Base-by-base conservation (phyloP, 352 stramenopile genomes). In the Globisporangium emineosum region DNA sequence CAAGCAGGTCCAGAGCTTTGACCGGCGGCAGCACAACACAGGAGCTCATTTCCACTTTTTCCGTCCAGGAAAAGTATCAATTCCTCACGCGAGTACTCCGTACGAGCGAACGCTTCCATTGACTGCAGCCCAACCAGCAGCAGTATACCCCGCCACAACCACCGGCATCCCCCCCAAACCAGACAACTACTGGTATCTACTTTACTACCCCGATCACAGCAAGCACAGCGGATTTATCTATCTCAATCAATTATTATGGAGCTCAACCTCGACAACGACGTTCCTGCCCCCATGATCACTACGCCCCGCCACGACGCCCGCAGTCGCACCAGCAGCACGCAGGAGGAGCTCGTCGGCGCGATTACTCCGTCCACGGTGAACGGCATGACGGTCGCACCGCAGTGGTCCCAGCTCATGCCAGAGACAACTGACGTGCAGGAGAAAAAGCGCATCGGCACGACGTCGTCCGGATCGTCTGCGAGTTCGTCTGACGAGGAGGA, bases 351-450 rank as follows among this genome's bases (percentile, higher is more conserved):
- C n/a, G 42, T 37, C 35, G 61, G 61, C 19, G 53, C 52, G 51
- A 67, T 56, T n/a, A 67, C 61, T 2, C 67, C 69, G 12, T 66
- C 71, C 23, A 77, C 71, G 4, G 62, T 72, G 5, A 73, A 65
- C 42, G 57, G 59, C 32, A 69, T 67, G 25, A 51, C 56, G 17
- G 51, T 51, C n/a, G 32, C 62, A 15, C 69, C 66, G 50, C 63
- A 70, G 42, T 83, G 75, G 70, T 60, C 65, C 17, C 68, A 64
- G 49, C 64, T 73, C 58, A 64, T 60, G 50, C 76, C 71, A 1
- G 72, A 80, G 57, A 53, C 54, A n/a, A 57, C 64, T 8, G 50
- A 64, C 29, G 37, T 60, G 21, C 67, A 66, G 58, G 42, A 57
- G 25, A 52, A 54, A 30, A 63, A 66, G 64, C 64, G 64, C 37